Conservation (phyloP, 1,284 basidiomycete genomes). For the Naganishia sp. region DNA sequence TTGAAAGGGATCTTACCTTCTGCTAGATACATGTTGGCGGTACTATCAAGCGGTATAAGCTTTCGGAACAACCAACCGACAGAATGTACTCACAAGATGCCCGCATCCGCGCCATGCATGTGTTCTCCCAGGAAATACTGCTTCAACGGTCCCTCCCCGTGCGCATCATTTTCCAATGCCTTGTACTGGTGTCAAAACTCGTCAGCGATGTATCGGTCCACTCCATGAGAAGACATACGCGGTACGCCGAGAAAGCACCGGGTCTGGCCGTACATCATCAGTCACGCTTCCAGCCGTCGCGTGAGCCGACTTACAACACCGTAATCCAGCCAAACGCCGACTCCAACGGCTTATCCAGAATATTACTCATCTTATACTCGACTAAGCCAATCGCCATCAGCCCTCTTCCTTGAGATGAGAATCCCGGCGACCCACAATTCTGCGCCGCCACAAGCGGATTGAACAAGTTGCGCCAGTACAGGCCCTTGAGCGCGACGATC, state of each 20-base stretch:
- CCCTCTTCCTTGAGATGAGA: background rate
- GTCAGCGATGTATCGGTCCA: background rate
- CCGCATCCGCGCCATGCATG: constrained; percentile 74
- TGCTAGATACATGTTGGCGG: constrained; percentile 93
- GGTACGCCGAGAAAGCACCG: constrained; percentile 88
- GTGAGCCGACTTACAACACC: constrained; percentile 59
- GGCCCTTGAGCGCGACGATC: constrained; percentile 88
- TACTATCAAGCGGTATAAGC: constrained; percentile 48
- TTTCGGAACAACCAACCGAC: background rate
- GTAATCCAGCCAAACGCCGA: constrained; percentile 86
- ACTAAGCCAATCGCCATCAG: constrained; percentile 29
- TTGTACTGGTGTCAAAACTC: constrained; percentile 61
- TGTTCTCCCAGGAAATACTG: constrained; percentile 96
- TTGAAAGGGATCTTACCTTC: constrained; percentile 63
- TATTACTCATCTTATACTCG: constrained; percentile 83
- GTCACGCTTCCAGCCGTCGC: background rate
- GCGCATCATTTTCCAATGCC: constrained; percentile 80
- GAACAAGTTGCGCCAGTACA: constrained; percentile 70
- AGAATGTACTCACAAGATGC: constrained; percentile 33
- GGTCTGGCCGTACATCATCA: constrained; percentile 54
- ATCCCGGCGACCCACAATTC: constrained; percentile 35
- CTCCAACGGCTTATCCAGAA: constrained; percentile 81
- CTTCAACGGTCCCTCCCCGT: constrained; percentile 81
- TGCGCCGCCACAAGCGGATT: constrained; percentile 70
- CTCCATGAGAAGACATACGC: constrained; percentile 46